These are phyloP conservation scores for Macrolepiota fuliginosa DNA, from an alignment of 768 basidiomycete species.

Conservation along the genomic window DNA sequence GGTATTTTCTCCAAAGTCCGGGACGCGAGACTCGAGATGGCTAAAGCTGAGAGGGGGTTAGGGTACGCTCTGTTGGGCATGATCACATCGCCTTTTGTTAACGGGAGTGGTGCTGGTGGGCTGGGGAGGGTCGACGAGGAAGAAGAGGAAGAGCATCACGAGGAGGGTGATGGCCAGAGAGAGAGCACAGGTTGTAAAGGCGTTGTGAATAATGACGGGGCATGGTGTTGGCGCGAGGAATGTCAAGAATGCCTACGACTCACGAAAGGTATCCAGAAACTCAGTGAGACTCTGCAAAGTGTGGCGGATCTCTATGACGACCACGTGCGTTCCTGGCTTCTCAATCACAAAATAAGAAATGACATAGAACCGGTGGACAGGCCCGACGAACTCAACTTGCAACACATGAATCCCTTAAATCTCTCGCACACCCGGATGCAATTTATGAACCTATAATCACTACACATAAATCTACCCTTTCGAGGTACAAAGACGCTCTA, in stretches of 20 bases:
- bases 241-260: constrained; percentile 78
- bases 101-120: constrained; percentile 26
- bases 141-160: constrained; percentile 40
- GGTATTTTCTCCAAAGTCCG: constrained; percentile 60
- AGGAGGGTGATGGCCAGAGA: constrained; percentile 32
- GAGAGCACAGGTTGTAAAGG: constrained; percentile 30
- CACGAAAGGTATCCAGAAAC: constrained; percentile 76
- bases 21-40: constrained; percentile 74
- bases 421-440: constrained; percentile 71
- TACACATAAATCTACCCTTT: constrained; percentile 70
- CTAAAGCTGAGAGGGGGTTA: constrained; percentile 69
- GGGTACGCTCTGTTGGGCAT: constrained; percentile 74
- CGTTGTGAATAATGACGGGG: constrained; percentile 66
- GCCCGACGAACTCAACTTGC: constrained; percentile 69
- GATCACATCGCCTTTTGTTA: constrained; percentile 53
- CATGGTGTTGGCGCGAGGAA: constrained; percentile 85
- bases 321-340: constrained; percentile 46
- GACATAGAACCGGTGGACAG: constrained; percentile 30
- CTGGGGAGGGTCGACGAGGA: constrained; percentile 32
- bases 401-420: constrained; percentile 75
- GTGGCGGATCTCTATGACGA: constrained; percentile 80
- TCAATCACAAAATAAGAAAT: no score
- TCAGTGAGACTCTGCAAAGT: constrained; percentile 67
- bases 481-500: constrained; percentile 59
- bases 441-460: constrained; percentile 73